Base-by-base conservation (phyloP, 441 rosid species). In the Breynia disticha region DNA sequence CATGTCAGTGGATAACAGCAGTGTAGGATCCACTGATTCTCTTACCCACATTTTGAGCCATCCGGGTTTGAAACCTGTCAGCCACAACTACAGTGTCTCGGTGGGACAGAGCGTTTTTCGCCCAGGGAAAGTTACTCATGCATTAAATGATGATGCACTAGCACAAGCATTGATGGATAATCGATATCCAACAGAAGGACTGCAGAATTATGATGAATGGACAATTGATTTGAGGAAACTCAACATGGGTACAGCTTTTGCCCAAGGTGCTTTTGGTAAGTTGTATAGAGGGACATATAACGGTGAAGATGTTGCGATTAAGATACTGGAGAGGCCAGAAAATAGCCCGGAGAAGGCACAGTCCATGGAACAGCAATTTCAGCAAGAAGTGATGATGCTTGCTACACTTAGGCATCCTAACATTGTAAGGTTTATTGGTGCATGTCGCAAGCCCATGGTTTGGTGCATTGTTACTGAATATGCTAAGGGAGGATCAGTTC, bases 381-480 rank as follows among this genome's bases (percentile, higher is more conserved):
- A 87, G 78, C 97, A 90, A 68, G 96, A 90, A 64, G 95, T 90
- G 38, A 87, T 78, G 80, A 90, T 90, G 97, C 84, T 90, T 57
- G 83, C 97, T 10, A 83, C 76, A 50, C 65, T 90, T 53, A 87
- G 75, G 76, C 96, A 90, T 50, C 81, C 95, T 0, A 86, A 90
- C 79, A 90, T 90, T 45, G 97, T 90, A 24, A 79, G 97, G 49
- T 90, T 90, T 54, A 83, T 90, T 16, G 96, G 97, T 21, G 96
- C 80, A n/a, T 90, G 96, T 46, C 68, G 84, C 13, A 87, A 90
- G 61, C 90, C 90, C 7, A 69, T 87, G 86, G 96, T 87, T 50
- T 90, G 96, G 95, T 90, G 97, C 74, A 90, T 90, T 15, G 97
- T 90, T 39, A 90, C 97, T 0, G 97, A 85, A 54, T 90, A 90